A percentile compares a stretch with the other conserved stretches of the same genome.
Evolutionary conservation across 176 grass and related monocot species (phyloP).

Genomic region (Aegilops bicornis): DNA sequence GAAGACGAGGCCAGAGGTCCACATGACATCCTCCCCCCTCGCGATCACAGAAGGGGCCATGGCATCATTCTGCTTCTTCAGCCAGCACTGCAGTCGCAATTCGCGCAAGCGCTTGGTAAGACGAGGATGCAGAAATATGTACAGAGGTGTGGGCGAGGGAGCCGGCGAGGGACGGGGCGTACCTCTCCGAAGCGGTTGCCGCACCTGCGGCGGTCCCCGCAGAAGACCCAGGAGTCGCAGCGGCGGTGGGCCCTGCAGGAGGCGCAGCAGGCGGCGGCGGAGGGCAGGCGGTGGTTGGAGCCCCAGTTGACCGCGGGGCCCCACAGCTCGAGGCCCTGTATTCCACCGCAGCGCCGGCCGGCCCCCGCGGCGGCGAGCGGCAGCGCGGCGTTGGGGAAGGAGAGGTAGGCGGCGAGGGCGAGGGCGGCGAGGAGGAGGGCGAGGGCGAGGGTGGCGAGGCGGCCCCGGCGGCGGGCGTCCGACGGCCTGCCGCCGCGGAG

Average conservation of each 20-base stretch:
- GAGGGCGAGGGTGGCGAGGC: constrained; percentile 20
- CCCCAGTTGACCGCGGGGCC: constrained; percentile 70
- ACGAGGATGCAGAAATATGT: background rate
- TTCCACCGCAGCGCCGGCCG: constrained; percentile 45
- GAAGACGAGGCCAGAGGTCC: constrained; percentile 85
- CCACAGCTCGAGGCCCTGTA: constrained; percentile 73
- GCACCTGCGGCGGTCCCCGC: constrained; percentile 63
- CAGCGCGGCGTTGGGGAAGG: constrained; percentile 7
- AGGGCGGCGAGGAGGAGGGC: constrained; percentile 11
- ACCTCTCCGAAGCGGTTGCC: constrained; percentile 73
- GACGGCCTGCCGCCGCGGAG: background rate
- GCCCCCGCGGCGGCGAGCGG: background rate
- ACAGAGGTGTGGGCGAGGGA: background rate
- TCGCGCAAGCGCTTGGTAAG: background rate
- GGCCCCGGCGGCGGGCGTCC: constrained; percentile 16
- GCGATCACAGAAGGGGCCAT: constrained; percentile 52
- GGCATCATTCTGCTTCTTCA: constrained; percentile 84
- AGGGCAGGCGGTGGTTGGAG: constrained; percentile 45
- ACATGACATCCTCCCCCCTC: constrained; percentile 62
- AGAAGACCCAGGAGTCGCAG: constrained; percentile 95
- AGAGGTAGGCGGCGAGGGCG: constrained; percentile 39
- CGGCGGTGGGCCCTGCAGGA: constrained; percentile 64
- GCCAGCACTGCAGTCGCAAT: constrained; percentile 58
- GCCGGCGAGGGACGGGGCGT: background rate
- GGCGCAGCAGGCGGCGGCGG: constrained; percentile 64